phyloP scores from a whole-genome alignment of 768 basidiomycete genomes.

The Dentipellis sp. region DNA sequence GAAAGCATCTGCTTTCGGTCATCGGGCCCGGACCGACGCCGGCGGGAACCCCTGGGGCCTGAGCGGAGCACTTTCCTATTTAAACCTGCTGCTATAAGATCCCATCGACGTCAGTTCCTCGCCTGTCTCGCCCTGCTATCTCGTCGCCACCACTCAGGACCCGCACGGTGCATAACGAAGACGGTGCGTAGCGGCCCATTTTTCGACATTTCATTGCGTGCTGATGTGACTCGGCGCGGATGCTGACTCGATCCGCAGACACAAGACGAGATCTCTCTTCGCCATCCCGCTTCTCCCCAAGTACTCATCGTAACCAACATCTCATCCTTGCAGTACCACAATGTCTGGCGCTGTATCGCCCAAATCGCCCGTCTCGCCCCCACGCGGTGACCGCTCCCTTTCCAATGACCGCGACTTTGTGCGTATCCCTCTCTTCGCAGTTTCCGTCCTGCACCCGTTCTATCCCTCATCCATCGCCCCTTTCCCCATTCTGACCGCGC shows the following conservation, averaged over 20 bases:
- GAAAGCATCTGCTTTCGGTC: too few species aligned
- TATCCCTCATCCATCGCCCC: background rate
- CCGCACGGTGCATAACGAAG: background rate
- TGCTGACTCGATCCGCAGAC: background rate
- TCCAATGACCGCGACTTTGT: conserved; percentile 60
- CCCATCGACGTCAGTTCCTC: too few species aligned
- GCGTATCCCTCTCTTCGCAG: conserved; percentile 17
- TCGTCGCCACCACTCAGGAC: background rate
- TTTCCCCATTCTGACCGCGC: background rate
- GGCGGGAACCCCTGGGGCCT: background rate
- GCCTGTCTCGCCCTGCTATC: too few species aligned
- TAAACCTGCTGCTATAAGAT: too few species aligned
- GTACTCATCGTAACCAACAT: background rate
- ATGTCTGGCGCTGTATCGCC: background rate
- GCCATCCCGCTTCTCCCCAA: background rate
- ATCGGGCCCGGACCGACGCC: too few species aligned
- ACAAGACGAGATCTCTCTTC: background rate
- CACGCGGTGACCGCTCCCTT: conserved; percentile 32
- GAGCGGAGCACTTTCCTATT: background rate
- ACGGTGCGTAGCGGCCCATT: background rate
- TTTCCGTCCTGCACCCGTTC: background rate
- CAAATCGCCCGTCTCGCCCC: too few species aligned
- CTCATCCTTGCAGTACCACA: background rate
- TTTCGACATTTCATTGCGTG: background rate
- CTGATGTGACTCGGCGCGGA: background rate